These are phyloP conservation scores for Chrysochromulina tobinii DNA, from an alignment of 78 protist genomes.

Conservation along the genomic window DNA sequence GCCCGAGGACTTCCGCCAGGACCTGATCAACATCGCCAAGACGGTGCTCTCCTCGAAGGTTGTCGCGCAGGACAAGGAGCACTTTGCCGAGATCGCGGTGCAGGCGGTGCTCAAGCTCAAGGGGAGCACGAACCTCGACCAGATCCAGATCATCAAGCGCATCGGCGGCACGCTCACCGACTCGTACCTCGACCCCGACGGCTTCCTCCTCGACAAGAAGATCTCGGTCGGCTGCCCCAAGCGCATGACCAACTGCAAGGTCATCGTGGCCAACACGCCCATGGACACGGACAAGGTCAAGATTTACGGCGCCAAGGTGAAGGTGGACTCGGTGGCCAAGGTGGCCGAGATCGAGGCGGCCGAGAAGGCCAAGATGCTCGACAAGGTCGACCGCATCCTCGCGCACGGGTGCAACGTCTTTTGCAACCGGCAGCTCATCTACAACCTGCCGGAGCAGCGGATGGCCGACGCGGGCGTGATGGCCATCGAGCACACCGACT, in stretches of 20 bases:
- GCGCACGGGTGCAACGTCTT: conserved; percentile 83
- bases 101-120: conserved; percentile 93
- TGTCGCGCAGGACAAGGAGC: conserved; percentile 71
- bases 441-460: conserved; percentile 96
- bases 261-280: conserved; percentile 96
- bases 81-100: conserved; percentile 92
- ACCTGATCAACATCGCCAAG: conserved; percentile 91
- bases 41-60: conserved; percentile 96
- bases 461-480: conserved; percentile 86
- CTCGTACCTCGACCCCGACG: conserved; percentile 95
- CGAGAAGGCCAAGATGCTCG: conserved; percentile 79
- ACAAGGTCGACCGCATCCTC: conserved; percentile 53
- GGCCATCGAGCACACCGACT: conserved; percentile 98
- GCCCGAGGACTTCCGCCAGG: conserved; percentile 75
- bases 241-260: conserved; percentile 84
- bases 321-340: conserved; percentile 56
- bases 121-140: conserved; percentile 70
- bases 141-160: conserved; percentile 93
- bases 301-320: conserved; percentile 90
- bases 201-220: conserved; percentile 26
- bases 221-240: conserved; percentile 97
- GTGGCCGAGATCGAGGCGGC: conserved; percentile 94
- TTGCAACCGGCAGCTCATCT: conserved; percentile 98
- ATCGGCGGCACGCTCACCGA: conserved; percentile 86
- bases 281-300: conserved; percentile 99